Conservation (phyloP, 306 rosid species). For the Parietaria judaica region DNA sequence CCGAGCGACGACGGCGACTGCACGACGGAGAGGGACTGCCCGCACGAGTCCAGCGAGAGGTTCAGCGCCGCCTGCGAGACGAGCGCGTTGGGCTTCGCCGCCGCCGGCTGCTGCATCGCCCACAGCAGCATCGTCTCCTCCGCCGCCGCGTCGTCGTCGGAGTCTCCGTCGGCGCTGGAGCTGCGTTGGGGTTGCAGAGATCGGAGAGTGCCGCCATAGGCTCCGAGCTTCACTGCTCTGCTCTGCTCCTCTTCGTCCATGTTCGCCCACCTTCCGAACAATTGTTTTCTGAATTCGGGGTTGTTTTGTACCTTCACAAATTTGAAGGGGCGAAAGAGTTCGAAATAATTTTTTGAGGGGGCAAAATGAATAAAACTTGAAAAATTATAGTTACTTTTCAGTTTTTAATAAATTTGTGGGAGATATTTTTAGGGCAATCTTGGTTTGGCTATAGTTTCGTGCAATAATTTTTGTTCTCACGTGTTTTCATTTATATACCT, state of each 20-base stretch:
- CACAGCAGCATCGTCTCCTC: slow-evolving; percentile 86
- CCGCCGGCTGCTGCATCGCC: slow-evolving; percentile 75
- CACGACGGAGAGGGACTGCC: slow-evolving; percentile 68
- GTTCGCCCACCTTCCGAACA: slow-evolving; percentile 2
- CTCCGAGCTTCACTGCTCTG: slow-evolving; percentile 34
- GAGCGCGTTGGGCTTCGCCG: slow-evolving; percentile 63
- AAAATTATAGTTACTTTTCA: too few relatives aligned
- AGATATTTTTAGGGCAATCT: too few relatives aligned
- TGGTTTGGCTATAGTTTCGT: too few relatives aligned
- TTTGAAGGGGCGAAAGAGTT: too few relatives aligned
- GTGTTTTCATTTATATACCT: too few relatives aligned
- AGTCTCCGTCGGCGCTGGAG: not conserved
- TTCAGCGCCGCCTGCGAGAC: slow-evolving; percentile 65
- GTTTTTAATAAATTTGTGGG: too few relatives aligned
- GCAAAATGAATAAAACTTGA: too few relatives aligned
- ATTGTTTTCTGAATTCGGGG: not conserved
- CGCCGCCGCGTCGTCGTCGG: slow-evolving; percentile 39
- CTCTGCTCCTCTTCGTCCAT: slow-evolving; percentile 14
- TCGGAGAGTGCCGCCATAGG: slow-evolving; percentile 44
- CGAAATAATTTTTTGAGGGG: too few relatives aligned
- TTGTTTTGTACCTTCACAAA: too few relatives aligned
- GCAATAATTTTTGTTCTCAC: too few relatives aligned
- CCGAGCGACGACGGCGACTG: slow-evolving; percentile 77
- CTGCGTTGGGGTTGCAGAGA: slow-evolving; percentile 5
- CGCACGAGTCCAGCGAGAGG: slow-evolving; percentile 61